Evolutionary conservation across 768 basidiomycete species (phyloP), one percentile per base, ranked within the genome.

Genomic region (Collybia mongolica): DNA sequence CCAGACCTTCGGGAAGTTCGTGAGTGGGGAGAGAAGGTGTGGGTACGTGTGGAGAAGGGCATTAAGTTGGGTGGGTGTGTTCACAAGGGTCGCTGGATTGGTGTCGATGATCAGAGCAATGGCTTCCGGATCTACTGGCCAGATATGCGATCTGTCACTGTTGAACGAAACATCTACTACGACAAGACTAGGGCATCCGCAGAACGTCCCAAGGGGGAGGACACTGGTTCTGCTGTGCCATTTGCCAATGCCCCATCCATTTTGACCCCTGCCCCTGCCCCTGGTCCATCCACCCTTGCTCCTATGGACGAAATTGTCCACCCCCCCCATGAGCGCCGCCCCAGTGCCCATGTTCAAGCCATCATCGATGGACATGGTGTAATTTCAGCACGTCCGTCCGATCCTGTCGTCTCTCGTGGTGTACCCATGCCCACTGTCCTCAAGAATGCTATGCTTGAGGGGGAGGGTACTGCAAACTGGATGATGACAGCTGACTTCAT

Each of bases 71-170:
- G 60, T 17, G 48, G 52, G 2, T 51, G 49, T 7, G 60, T 56
- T 9, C 44, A 45, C 18, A 39, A 60, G 26, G 59, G 60, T 6
- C 32, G 49, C 6, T 69, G 62, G 61, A 44, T 69, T 32, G 63
- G 66, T 2, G 49, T 63, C 41, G 57, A 60, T 39, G 57, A 60
- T 5, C 39, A 57, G 20, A 58, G 56, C 26, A 60, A 63, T 49
- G 72, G 68, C 5, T 48, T 57, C 28, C 42, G 61, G 0, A 54
- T 75, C 7, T 73, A 68, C 44, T 73, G 68, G 68, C 65, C 64
- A 5, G 60, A 60, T 14, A 64, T 47, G 17, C 42, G 54, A 1
- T 55, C 44, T 1, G 58, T 75, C 4, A 61, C 51, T 14, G 59
- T 68, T 5, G 65, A 73, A 52, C 39, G 57, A 7, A 69, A 65